Evolutionary conservation across 1,284 basidiomycete species (phyloP).

Genomic region (Cutaneotrichosporon sp.): DNA sequence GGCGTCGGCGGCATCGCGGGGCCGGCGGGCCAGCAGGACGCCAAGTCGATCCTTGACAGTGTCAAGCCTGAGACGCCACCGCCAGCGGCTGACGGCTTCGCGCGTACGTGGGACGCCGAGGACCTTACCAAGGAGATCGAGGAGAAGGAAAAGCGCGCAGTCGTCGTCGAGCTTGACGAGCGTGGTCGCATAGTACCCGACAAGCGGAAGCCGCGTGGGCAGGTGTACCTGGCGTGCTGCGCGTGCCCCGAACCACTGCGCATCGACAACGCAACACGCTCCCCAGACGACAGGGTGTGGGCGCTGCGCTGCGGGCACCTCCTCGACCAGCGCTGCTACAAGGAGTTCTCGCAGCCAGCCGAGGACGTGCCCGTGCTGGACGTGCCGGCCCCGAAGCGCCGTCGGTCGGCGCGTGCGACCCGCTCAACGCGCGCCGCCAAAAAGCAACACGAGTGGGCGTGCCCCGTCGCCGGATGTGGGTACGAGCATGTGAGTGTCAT

Average conservation of each 20-base stretch:
- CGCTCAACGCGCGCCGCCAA: neutral
- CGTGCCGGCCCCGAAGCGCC: conserved; percentile 9
- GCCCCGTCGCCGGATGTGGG: conserved; percentile 41
- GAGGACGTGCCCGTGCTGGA: neutral
- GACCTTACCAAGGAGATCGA: conserved; percentile 15
- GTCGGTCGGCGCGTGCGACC: neutral
- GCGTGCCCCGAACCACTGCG: conserved; percentile 43
- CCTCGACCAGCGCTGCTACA: conserved; percentile 49
- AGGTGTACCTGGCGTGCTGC: conserved; percentile 40
- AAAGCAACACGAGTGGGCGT: conserved; percentile 35
- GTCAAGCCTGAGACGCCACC: conserved; percentile 23
- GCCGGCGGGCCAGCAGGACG: neutral
- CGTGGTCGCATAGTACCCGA: conserved; percentile 28
- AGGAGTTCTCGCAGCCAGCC: conserved; percentile 18
- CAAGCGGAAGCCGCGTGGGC: conserved; percentile 18
- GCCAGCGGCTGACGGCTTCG: conserved; percentile 22
- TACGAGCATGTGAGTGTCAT: conserved; percentile 31
- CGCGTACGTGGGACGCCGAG: conserved; percentile 35
- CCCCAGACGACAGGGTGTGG: conserved; percentile 44
- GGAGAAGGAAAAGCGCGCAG: conserved; percentile 5
- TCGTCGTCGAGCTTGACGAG: conserved; percentile 31
- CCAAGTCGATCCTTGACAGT: conserved; percentile 22
- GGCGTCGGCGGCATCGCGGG: neutral
- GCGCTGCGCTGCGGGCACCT: conserved; percentile 52
- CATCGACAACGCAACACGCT: conserved; percentile 36